These are phyloP conservation scores for Scenedesmus sp. DNA, from an alignment of 163 green algal species.

Conservation along the genomic window DNA sequence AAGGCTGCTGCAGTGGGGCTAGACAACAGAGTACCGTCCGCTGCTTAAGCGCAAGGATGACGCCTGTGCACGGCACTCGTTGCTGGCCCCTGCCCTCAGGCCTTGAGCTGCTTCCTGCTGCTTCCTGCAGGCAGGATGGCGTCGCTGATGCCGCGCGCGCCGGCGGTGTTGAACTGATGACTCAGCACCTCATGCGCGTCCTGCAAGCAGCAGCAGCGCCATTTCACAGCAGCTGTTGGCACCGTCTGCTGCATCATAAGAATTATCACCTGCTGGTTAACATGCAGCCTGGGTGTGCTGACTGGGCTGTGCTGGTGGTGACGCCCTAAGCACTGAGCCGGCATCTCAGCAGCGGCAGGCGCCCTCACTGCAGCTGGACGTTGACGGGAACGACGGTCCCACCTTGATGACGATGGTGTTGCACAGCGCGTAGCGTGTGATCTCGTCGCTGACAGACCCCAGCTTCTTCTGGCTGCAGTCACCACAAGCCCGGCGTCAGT, in stretches of 20 bases:
- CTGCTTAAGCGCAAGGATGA: too few relatives aligned
- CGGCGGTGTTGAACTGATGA: conserved; percentile 10
- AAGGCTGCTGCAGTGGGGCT: too few relatives aligned
- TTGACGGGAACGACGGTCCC: too few relatives aligned
- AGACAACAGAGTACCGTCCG: too few relatives aligned
- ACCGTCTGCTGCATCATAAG: background rate
- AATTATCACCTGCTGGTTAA: too few relatives aligned
- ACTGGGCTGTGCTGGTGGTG: too few relatives aligned
- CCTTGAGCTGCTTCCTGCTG: conserved; percentile 4
- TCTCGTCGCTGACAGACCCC: conserved; percentile 64
- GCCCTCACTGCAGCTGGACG: too few relatives aligned
- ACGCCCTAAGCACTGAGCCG: too few relatives aligned
- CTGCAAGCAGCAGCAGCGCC: conserved; percentile 12
- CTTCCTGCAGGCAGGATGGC: conserved; percentile 23
- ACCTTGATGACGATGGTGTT: conserved; percentile 73
- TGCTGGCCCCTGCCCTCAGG: too few relatives aligned
- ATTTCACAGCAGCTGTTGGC: background rate
- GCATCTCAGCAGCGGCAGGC: too few relatives aligned
- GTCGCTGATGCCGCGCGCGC: conserved; percentile 18
- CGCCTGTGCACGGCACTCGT: too few relatives aligned
- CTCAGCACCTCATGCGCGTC: conserved; percentile 34
- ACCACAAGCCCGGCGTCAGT: background rate
- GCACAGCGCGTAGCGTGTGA: conserved; percentile 61
- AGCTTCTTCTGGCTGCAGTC: conserved; percentile 60
- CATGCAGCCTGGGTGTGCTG: too few relatives aligned